Percentiles rank a stretch among this genome's conserved stretches.
Conservation (phyloP, 768 basidiomycete genomes). For the Tylopilus plumbeoviolaceoides region DNA sequence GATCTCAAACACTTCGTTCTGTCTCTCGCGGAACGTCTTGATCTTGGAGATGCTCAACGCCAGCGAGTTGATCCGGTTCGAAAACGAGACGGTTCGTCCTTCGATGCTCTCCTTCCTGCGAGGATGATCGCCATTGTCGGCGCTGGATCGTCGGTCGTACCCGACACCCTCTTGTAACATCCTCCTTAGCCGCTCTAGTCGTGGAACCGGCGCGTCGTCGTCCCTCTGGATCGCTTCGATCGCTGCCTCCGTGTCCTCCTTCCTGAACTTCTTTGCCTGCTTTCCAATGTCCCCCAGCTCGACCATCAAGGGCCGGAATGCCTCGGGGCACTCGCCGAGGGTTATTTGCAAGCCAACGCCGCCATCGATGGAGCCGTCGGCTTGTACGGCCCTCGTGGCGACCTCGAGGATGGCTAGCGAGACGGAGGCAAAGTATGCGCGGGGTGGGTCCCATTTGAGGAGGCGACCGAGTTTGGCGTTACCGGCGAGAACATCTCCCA, state of each 20-base stretch:
- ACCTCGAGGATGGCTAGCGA: slow-evolving; percentile 71
- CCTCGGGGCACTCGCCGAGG: slow-evolving; percentile 55
- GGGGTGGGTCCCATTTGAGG: slow-evolving; percentile 57
- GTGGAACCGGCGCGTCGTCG: slow-evolving; percentile 37
- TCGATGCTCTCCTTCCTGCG: slow-evolving; percentile 47
- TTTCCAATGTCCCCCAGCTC: slow-evolving; percentile 57
- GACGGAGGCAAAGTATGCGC: slow-evolving; percentile 79
- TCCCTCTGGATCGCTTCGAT: slow-evolving; percentile 35
- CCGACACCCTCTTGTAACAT: slow-evolving; percentile 63
- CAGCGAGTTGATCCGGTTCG: slow-evolving; percentile 73
- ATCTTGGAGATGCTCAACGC: slow-evolving; percentile 68
- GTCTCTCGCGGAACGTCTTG: slow-evolving; percentile 67
- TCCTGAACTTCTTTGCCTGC: slow-evolving; percentile 44
- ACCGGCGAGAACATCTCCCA: slow-evolving; percentile 64
- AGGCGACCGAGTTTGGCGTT: slow-evolving; percentile 50
- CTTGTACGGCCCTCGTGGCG: slow-evolving; percentile 45
- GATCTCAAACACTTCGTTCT: slow-evolving; percentile 67
- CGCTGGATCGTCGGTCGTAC: slow-evolving; percentile 18
- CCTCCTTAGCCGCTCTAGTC: slow-evolving; percentile 54
- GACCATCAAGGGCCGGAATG: slow-evolving; percentile 65
- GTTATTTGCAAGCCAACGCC: slow-evolving; percentile 55
- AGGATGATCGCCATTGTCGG: slow-evolving; percentile 21
- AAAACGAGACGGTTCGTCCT: slow-evolving; percentile 65
- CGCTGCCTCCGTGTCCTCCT: slow-evolving; percentile 51
- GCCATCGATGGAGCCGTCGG: slow-evolving; percentile 44